Percentiles rank a stretch among this genome's conserved stretches.
These are phyloP conservation scores for Rhizopus sp. DNA, from an alignment of 371 early-diverging fungal genomes.

Conservation along the genomic window DNA sequence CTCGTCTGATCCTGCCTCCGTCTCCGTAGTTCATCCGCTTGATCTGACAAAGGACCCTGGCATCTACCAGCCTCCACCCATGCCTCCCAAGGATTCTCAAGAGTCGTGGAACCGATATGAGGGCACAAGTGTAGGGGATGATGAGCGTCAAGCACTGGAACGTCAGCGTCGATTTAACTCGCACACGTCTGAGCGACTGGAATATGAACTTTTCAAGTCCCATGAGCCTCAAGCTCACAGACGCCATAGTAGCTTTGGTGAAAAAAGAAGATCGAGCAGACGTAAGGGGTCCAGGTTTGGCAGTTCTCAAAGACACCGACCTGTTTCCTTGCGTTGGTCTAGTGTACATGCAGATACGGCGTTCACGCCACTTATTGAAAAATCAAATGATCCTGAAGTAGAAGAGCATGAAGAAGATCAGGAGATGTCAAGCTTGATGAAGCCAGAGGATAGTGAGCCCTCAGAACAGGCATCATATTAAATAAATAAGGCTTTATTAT, in stretches of 20 bases:
- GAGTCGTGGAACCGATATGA: conserved; percentile 19
- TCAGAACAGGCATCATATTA: background rate
- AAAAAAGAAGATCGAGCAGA: background rate
- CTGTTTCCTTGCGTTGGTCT: conserved; percentile 18
- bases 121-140: background rate
- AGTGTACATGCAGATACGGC: background rate
- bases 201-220: conserved; percentile 27
- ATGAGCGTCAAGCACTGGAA: conserved; percentile 10
- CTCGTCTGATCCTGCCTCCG: background rate
- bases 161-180: conserved; percentile 11
- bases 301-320: conserved; percentile 4
- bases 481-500: conserved; percentile 3
- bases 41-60: conserved; percentile 20
- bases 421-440: conserved; percentile 4
- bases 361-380: background rate
- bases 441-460: background rate
- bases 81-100: conserved; percentile 10
- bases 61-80: conserved; percentile 16
- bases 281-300: background rate
- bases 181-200: conserved; percentile 22
- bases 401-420: conserved; percentile 1
- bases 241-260: background rate
- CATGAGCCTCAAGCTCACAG: background rate
- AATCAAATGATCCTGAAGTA: background rate
- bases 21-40: conserved; percentile 22